phyloP scores from a whole-genome alignment of 768 basidiomycete genomes.

The Chiua virens region DNA sequence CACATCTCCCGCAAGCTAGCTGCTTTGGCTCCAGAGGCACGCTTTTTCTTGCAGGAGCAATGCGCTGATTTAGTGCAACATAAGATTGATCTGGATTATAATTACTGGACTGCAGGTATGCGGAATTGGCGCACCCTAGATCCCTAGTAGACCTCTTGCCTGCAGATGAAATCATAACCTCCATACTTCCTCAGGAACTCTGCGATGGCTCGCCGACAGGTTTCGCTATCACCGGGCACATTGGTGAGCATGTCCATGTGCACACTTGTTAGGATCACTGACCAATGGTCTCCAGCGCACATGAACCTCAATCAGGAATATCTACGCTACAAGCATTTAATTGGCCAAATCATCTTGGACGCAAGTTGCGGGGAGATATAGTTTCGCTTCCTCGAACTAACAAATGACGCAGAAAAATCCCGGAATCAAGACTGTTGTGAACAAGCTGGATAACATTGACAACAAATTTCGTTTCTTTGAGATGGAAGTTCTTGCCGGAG shows the following conservation, averaged over 20 bases:
- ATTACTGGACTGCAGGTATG: conserved; percentile 85
- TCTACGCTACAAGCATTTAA: conserved; percentile 85
- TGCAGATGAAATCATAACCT: conserved; percentile 80
- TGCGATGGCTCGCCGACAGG: conserved; percentile 80
- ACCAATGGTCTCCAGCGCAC: conserved; percentile 58
- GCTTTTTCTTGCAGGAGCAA: conserved; percentile 55
- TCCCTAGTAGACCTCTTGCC: conserved; percentile 1
- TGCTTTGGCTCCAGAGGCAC: conserved; percentile 58
- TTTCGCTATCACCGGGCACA: conserved; percentile 87
- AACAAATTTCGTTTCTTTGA: conserved; percentile 88
- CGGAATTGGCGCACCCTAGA: neutral
- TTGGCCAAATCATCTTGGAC: conserved; percentile 91
- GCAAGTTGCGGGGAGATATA: conserved; percentile 44
- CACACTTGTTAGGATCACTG: neutral
- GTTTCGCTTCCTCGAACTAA: conserved; percentile 7
- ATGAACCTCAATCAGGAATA: conserved; percentile 90
- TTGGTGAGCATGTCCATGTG: conserved; percentile 55
- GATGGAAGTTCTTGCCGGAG: conserved; percentile 96
- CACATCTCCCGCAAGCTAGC: conserved; percentile 51
- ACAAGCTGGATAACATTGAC: conserved; percentile 88
- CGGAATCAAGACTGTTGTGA: conserved; percentile 83
- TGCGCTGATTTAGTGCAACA: conserved; percentile 57
- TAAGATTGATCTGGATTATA: conserved; percentile 68
- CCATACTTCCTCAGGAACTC: conserved; percentile 77
- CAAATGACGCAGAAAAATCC: conserved; percentile 73